Base-by-base conservation (phyloP, 2,329 filamentous ascomycete species). In the Aspergillus sp. region DNA sequence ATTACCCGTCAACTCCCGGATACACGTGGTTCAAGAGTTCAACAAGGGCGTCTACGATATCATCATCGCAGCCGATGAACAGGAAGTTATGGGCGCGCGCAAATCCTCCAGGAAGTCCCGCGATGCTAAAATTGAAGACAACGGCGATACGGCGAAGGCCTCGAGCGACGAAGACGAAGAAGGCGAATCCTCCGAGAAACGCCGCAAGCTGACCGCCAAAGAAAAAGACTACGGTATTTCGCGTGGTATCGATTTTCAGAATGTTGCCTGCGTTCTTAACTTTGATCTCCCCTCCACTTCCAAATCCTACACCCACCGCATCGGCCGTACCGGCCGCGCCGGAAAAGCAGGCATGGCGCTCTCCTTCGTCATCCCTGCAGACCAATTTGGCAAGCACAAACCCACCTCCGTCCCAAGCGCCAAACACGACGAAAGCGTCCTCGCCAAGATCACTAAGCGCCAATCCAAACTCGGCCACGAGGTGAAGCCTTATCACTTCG, bases 11-110 rank as follows among this genome's bases (percentile, higher is more conserved):
- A 96, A 96, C 61, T 93, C 87, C 1, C 79, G 93, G 49, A 82
- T 96, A 35, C 91, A 98, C 63, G 89, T 95, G 2, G 91, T 98
- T 2, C 86, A 97, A 59, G 89, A 97, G 65, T 98, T 98, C 71
- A 98, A 97, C 73, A 86, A 87, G 68, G 87, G 88, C 45, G 83
- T 97, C 5, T 98, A 98, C 75, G 91, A 98, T 59, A 96, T 97
- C 52, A 90, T 98, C 56, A 95, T 98, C 58, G 93, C 93, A 1
- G 90, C 88, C 0, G 93, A 98, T 58, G 90, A 95, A 63, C 85
- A 86, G 54, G 89, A 94, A 62, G 80, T 94, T 7, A 67, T 95
- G 7, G 88, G 86, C 8, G 48, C 55, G 5, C 69, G 68, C 48
- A 52, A 59, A 40, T 58, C 19, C 19, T 19, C 57, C 26, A 66